phyloP scores from a whole-genome alignment of 139 green algal genomes.

The Axilococcus clingmanii region DNA sequence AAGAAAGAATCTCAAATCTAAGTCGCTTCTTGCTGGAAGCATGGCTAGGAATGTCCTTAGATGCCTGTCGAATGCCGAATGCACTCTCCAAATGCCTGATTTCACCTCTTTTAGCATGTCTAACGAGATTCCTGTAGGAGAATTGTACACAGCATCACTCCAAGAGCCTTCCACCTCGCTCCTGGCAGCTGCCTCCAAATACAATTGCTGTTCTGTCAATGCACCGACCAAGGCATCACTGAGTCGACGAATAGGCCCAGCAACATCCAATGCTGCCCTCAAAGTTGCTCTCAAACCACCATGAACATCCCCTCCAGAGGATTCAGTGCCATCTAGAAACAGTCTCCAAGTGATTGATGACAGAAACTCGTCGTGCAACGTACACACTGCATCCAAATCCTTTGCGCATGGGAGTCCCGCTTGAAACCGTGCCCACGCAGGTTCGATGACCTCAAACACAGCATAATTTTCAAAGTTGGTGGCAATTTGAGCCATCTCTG shows the following conservation, averaged over 20 bases:
- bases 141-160: constrained; percentile 23
- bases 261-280: constrained; percentile 27
- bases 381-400: constrained; percentile 77
- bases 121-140: constrained; percentile 2
- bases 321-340: constrained; percentile 20
- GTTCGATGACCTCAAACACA: constrained; percentile 78
- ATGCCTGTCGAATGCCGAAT: constrained; percentile 29
- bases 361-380: constrained; percentile 63
- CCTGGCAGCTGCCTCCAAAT: constrained; percentile 12
- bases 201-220: constrained; percentile 10
- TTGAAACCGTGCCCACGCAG: constrained; percentile 45
- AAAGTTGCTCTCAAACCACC: constrained; percentile 25
- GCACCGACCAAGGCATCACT: constrained; percentile 19
- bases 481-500: constrained; percentile 81
- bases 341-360: constrained; percentile 8
- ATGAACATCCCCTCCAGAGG: constrained; percentile 5
- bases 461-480: constrained; percentile 91
- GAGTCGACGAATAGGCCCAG: constrained; percentile 5
- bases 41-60: constrained; percentile 48
- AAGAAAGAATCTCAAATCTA: too few species aligned
- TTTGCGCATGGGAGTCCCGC: constrained; percentile 22
- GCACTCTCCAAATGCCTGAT: constrained; percentile 30
- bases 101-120: constrained; percentile 28
- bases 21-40: constrained; percentile 30
- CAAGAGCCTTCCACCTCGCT: constrained; percentile 31